These are phyloP conservation scores for Pestalotiopsis sp. DNA, from an alignment of 2,329 filamentous ascomycete genomes.

Conservation along the genomic window DNA sequence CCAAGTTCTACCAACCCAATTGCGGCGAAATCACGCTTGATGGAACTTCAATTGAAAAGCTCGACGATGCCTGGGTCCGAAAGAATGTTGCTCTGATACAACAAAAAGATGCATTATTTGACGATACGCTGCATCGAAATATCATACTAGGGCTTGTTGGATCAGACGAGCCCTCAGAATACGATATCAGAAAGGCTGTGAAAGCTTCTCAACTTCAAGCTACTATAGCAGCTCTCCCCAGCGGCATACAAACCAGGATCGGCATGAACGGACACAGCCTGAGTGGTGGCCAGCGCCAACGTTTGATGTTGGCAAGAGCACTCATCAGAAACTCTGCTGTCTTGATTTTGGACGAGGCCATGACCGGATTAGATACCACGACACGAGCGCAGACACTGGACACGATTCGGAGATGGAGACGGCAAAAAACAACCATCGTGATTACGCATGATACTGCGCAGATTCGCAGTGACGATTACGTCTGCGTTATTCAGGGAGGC, in stretches of 20 bases:
- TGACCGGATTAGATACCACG: conserved; percentile 79
- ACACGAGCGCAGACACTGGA: conserved; percentile 71
- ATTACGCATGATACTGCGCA: conserved; percentile 89
- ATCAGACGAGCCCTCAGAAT: conserved; percentile 46
- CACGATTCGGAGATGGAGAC: conserved; percentile 75
- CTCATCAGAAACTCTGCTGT: conserved; percentile 76
- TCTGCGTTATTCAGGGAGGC: conserved; percentile 78
- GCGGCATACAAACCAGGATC: conserved; percentile 72
- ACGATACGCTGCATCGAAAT: conserved; percentile 77
- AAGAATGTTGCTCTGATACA: conserved; percentile 80
- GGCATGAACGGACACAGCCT: conserved; percentile 70
- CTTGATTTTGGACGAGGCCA: conserved; percentile 85
- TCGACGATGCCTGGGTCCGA: conserved; percentile 74
- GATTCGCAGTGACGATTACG: conserved; percentile 71
- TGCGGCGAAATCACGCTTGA: conserved; percentile 72
- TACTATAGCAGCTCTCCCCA: conserved; percentile 66
- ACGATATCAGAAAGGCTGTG: conserved; percentile 63
- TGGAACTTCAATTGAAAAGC: conserved; percentile 56
- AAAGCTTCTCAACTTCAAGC: conserved; percentile 69
- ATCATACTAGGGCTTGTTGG: conserved; percentile 69
- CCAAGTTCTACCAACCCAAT: conserved; percentile 72
- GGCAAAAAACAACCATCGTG: conserved; percentile 83
- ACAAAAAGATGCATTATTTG: conserved; percentile 79
- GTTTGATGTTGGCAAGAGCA: conserved; percentile 79
- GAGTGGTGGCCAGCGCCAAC: conserved; percentile 84